A percentile compares a stretch with the other conserved stretches of the same genome.
phyloP scores from a whole-genome alignment of 192 early-diverging fungal species.

The Mortierella alpina region DNA sequence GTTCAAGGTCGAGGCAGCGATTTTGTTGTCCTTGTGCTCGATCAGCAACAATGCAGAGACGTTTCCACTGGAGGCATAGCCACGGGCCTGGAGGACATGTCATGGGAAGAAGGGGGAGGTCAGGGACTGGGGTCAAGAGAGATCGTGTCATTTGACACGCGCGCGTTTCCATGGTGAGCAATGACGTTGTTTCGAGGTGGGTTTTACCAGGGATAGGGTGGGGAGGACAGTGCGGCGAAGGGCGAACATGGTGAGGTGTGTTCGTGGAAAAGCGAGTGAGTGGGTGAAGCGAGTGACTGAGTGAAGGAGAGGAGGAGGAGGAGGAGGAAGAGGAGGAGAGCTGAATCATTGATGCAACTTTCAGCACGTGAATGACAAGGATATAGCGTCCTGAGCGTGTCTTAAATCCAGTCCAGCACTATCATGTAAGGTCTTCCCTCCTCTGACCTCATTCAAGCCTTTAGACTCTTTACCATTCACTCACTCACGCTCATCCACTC shows the following conservation, averaged over 20 bases:
- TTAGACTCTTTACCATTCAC: background rate
- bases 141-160: background rate
- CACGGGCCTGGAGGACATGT: constrained; percentile 29
- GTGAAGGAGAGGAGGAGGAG: background rate
- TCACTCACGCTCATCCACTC: constrained; percentile 1
- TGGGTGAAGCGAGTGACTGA: background rate
- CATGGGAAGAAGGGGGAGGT: background rate
- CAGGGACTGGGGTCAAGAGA: background rate
- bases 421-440: too few species aligned
- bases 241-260: constrained; percentile 31
- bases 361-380: constrained; percentile 1
- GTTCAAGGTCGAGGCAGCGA: constrained; percentile 82
- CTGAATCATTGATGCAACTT: background rate
- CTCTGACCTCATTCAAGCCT: background rate
- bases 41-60: constrained; percentile 88
- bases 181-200: background rate
- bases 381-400: too few species aligned
- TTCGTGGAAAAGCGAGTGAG: too few species aligned
- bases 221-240: constrained; percentile 50
- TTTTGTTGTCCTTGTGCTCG: constrained; percentile 84
- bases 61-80: constrained; percentile 62
- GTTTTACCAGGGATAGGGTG: constrained; percentile 43
- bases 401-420: background rate
- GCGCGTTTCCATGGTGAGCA: background rate
- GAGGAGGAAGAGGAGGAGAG: constrained; percentile 5